Base-by-base conservation (phyloP, 1,284 basidiomycete genomes). In the Cryptococcus sp. region DNA sequence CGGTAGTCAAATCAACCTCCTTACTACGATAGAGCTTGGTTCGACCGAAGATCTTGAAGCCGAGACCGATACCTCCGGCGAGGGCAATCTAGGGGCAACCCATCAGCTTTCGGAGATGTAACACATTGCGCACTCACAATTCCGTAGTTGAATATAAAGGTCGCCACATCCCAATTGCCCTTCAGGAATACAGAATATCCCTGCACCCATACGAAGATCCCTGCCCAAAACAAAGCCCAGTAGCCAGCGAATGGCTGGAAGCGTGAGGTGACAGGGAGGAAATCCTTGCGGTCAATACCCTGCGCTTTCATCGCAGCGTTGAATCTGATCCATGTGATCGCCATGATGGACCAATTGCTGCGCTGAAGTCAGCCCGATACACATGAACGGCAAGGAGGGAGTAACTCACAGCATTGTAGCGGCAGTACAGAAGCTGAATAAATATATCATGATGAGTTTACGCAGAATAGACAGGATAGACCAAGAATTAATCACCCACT, bases 321-420 rank as follows among this genome's bases (percentile, higher is more conserved):
- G 64, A 69, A 75, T 4, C 70, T 62, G 38, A 73, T 52, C 52
- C 59, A 73, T 7, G 69, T 69, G 52, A 69, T 47, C 25, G 58
- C 57, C 61, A 73, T 70, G n/a, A 63, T 55, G n/a, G 47, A 43
- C 72, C 72, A 73, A 17, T 61, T 66, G 26, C 50, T 55, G 15
- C 16, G 62, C 52, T 47, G 58, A 54, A 50, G n/a, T n/a, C n/a
- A n/a, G n/a, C n/a, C 54, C 51, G 10, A 55, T 34, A 1, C 47
- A 25, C 25, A 46, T 41, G 26, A 49, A 19, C 22, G 20, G 13
- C 45, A 46, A 10, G 47, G 20, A 34, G 47, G 19, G 47, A 8
- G 20, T 25, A 20, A 46, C 45, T 13, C 46, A 55, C 54, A 62
- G 29, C 54, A 62, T 56, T 10, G 57, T 62, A 13, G 61, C 61